phyloP scores from a whole-genome alignment of 2,329 filamentous ascomycete species.

The Sclerotiophoma versabilis region DNA sequence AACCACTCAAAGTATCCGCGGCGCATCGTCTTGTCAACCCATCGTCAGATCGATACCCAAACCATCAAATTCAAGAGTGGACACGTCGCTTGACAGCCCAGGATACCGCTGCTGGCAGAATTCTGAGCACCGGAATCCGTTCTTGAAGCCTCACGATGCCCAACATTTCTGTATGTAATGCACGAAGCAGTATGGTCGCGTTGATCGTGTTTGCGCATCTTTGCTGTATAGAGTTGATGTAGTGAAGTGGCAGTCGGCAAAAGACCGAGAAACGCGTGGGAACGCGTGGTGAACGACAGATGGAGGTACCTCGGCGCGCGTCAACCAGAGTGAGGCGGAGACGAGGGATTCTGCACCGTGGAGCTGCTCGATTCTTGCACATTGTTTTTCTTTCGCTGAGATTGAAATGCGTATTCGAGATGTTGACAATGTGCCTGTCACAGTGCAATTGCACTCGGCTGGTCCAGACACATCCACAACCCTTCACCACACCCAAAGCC shows the following conservation, averaged over 20 bases:
- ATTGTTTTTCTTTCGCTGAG: too few species aligned
- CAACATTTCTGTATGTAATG: constrained; percentile 2
- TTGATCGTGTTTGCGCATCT: constrained; percentile 10
- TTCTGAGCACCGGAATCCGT: constrained; percentile 18
- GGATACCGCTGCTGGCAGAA: constrained; percentile 26
- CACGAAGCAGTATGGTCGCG: neutral
- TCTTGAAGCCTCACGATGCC: constrained; percentile 28
- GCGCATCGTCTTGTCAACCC: neutral
- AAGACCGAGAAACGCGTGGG: constrained; percentile 6
- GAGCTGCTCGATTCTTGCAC: neutral
- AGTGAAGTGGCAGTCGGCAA: constrained; percentile 8
- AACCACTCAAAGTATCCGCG: neutral
- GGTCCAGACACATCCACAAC: neutral
- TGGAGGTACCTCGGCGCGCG: constrained; percentile 9
- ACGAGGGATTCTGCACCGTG: neutral
- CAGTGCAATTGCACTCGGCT: constrained; percentile 2
- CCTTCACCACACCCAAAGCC: neutral
- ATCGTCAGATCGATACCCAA: constrained; percentile 1
- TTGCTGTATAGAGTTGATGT: neutral
- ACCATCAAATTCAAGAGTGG: neutral
- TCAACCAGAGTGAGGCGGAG: constrained; percentile 12
- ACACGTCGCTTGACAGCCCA: constrained; percentile 20
- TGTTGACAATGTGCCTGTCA: neutral
- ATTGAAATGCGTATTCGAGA: neutral
- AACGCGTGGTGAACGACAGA: constrained; percentile 5